Conservation (phyloP, 768 basidiomycete species). For the Boletus rubropictus region DNA sequence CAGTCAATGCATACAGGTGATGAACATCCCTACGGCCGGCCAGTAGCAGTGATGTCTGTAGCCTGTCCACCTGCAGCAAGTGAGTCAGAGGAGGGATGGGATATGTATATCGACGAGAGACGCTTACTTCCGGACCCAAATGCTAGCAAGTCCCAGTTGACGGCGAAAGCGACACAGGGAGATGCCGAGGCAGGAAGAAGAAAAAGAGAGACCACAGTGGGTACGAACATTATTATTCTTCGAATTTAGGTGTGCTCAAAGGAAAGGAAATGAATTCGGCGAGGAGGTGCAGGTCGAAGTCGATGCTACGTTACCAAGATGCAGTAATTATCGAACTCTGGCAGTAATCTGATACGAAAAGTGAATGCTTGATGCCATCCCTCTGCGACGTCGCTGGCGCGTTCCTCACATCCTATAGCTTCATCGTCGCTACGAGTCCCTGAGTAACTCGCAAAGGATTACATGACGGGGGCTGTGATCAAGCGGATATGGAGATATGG, state of each 20-base stretch:
- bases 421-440: too few relatives aligned
- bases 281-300: too few relatives aligned
- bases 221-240: conserved; percentile 35
- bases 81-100: conserved; percentile 5
- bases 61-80: conserved; percentile 32
- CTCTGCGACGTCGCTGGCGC: too few relatives aligned
- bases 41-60: conserved; percentile 64
- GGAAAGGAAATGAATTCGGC: too few relatives aligned
- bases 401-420: too few relatives aligned
- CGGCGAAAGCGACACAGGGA: conserved; percentile 76
- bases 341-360: too few relatives aligned
- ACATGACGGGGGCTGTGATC: too few relatives aligned
- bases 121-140: conserved; percentile 64
- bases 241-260: conserved; percentile 2
- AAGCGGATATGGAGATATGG: too few relatives aligned
- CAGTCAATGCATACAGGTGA: not conserved
- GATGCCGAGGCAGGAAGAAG: conserved; percentile 34
- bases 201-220: conserved; percentile 53
- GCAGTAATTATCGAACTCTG: too few relatives aligned
- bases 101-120: not conserved
- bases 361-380: too few relatives aligned
- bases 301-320: too few relatives aligned
- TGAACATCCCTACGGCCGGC: conserved; percentile 61
- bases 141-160: conserved; percentile 75
- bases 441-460: too few relatives aligned